phyloP scores from a whole-genome alignment of 305 asterid species.

The Fraxinus platypoda region DNA sequence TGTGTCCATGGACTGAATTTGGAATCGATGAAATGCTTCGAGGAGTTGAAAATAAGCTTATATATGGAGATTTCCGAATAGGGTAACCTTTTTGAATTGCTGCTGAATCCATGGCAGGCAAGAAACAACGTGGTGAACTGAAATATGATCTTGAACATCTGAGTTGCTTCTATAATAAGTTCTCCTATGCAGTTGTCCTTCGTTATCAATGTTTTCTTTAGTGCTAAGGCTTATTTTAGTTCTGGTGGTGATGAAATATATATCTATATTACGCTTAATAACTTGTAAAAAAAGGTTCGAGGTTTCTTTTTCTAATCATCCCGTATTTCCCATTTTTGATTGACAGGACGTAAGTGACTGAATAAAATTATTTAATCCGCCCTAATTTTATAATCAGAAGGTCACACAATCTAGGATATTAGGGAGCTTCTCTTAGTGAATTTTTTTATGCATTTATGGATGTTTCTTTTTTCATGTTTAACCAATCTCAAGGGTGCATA shows the following conservation, averaged over 20 bases:
- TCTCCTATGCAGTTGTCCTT: neutral
- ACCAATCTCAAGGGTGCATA: constrained; percentile 62
- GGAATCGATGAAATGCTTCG: neutral
- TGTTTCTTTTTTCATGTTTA: neutral
- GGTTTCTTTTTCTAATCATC: neutral
- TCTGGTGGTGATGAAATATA: neutral
- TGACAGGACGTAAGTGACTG: neutral
- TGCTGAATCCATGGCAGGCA: neutral
- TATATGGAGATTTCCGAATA: neutral
- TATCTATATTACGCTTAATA: neutral
- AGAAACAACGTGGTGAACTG: neutral
- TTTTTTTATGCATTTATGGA: neutral
- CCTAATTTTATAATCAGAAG: neutral
- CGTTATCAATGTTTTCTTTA: neutral
- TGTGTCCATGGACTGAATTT: neutral
- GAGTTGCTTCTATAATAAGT: neutral
- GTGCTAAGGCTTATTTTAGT: neutral
- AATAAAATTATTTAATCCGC: too few relatives aligned
- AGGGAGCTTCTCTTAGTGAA: neutral
- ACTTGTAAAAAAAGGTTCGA: neutral
- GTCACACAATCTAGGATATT: neutral
- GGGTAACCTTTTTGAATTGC: neutral
- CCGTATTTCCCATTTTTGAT: neutral
- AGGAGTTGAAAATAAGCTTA: neutral
- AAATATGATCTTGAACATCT: neutral